phyloP scores from a whole-genome alignment of 805 yeast species.

The Wickerhamiella vanderwaltii region DNA sequence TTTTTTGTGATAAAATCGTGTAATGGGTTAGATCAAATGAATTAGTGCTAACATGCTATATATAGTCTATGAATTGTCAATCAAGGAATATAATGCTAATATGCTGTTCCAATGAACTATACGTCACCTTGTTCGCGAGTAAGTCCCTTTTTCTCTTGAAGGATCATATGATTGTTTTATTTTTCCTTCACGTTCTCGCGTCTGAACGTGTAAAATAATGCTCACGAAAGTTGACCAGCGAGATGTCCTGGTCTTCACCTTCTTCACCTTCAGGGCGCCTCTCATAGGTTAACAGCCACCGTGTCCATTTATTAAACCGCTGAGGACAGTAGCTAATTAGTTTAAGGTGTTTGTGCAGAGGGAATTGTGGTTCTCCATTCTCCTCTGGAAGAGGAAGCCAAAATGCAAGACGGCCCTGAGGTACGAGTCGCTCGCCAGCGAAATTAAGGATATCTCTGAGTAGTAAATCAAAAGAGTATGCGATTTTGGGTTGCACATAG shows the following conservation, averaged over 20 bases:
- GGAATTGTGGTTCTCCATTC: conserved; percentile 40
- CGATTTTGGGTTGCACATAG: conserved; percentile 86
- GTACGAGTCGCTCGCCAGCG: conserved; percentile 57
- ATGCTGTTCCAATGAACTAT: no score
- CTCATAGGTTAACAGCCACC: conserved; percentile 71
- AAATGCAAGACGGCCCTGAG: conserved; percentile 72
- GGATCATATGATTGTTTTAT: no score
- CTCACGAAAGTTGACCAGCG: conserved; percentile 51
- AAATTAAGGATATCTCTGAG: conserved; percentile 67
- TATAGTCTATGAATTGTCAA: no score
- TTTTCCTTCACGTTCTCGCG: no score
- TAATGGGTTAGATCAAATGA: no score
- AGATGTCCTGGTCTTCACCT: conserved; percentile 31
- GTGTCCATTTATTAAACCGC: conserved; percentile 85
- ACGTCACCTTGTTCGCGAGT: no score
- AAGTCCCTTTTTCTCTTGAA: no score
- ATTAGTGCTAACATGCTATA: no score
- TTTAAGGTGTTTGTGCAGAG: conserved; percentile 64
- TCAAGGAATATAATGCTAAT: no score
- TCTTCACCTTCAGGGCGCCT: conserved; percentile 34
- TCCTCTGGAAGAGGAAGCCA: conserved; percentile 97
- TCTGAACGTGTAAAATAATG: conserved; percentile 50
- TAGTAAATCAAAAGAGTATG: conserved; percentile 65
- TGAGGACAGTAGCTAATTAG: conserved; percentile 68
- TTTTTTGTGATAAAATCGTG: no score